Evolutionary conservation across 164 flowering plant genomes (phyloP).

Genomic region (Cinnamomum chago): DNA sequence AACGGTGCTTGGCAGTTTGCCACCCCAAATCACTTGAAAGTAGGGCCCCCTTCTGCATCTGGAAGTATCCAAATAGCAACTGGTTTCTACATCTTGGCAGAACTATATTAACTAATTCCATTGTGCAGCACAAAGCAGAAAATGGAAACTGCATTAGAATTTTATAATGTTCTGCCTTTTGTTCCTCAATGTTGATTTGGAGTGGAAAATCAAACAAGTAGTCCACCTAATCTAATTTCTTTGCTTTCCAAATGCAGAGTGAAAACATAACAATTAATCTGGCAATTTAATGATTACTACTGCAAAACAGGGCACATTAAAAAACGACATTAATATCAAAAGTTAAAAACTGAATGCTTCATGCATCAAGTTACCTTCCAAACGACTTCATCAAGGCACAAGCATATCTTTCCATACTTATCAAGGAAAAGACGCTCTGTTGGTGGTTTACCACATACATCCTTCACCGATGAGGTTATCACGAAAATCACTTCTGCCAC

Average conservation of each 20-base stretch:
- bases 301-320: no score
- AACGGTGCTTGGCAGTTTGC: not conserved
- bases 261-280: not conserved
- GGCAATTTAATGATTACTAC: not conserved
- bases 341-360: not conserved
- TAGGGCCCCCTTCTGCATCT: not conserved
- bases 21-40: not conserved
- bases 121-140: not conserved
- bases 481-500: constrained; percentile 93
- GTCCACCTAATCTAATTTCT: not conserved
- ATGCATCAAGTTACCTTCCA: constrained; percentile 56
- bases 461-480: constrained; percentile 82
- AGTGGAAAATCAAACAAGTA: not conserved
- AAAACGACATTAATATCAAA: not conserved
- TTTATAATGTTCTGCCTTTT: not conserved
- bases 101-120: not conserved
- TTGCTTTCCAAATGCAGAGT: not conserved
- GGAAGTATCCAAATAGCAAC: no score
- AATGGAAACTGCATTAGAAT: not conserved
- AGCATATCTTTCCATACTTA: constrained; percentile 84
- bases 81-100: no score
- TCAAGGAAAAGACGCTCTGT: constrained; percentile 91
- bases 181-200: not conserved
- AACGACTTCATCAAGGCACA: constrained; percentile 91
- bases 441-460: constrained; percentile 92